Base-by-base conservation (phyloP, 1,284 basidiomycete genomes). In the Phellopilus nigrolimitatus region DNA sequence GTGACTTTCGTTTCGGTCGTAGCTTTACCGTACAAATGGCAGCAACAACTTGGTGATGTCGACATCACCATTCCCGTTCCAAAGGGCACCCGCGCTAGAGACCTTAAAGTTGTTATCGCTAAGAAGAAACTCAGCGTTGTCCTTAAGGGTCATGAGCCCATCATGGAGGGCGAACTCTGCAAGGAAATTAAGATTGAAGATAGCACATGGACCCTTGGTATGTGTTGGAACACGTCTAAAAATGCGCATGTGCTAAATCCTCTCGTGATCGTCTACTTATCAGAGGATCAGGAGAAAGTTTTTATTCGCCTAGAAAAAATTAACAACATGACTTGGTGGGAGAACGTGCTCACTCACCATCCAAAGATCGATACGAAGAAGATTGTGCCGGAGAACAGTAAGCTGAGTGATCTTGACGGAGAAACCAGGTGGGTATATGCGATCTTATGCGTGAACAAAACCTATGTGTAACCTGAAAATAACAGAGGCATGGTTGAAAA, bases 311-410 rank as follows among this genome's bases (percentile, higher is more conserved):
- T 97, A 31, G 93, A 97, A 67, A 97, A 97, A 67, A 61, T 88
- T 50, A 91, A 93, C 68, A 71, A 85, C 60, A 81, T 87, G 68
- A 82, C 90, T 51, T 99, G 97, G 97, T 99, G 97, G 97, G 91
- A 93, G 65, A 94, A 98, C 65, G 89, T 99, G 56, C 74, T 99
- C 54, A 89, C 87, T 1, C 90, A 95, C 64, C 92, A 97, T 62
- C 94, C 97, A 8, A 97, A 94, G 75, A 89, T 99, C 72, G 91
- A 99, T 66, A 98, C 95, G 9, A 89, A 80, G 46, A 98, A 98
- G 75, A 97, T 99, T 60, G 84, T 89, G 59, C 97, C 97, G 0
- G 85, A 90, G 62, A 95, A 97, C 66, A 95, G 94, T 62, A 97
- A 97, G 66, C 75, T 99, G 49, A 91, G 92, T 62, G 97, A 99